These are phyloP conservation scores for Kodamaea lidongshanica DNA, from an alignment of 805 yeast genomes.

Conservation along the genomic window DNA sequence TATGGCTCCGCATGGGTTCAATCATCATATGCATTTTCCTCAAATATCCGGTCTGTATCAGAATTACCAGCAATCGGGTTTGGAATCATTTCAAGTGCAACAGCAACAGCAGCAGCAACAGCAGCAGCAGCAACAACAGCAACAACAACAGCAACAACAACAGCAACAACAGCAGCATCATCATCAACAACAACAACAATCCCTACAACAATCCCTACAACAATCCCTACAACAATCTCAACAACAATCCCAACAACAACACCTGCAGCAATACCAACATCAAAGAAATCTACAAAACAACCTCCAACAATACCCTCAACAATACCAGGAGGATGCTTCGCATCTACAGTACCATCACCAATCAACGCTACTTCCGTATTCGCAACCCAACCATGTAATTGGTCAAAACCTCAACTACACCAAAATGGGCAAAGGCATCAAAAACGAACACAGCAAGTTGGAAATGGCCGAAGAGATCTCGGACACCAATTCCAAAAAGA, in stretches of 20 bases:
- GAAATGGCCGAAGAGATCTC: conserved; percentile 2
- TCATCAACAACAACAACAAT: conserved; percentile 13
- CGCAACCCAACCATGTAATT: conserved; percentile 2
- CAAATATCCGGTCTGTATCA: too few species aligned
- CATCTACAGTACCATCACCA: conserved; percentile 1
- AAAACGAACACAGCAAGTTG: conserved; percentile 5
- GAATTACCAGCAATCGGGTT: conserved; percentile 5
- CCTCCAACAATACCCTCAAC: conserved; percentile 7
- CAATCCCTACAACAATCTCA: conserved; percentile 12
- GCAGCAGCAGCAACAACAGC: conserved; percentile 5
- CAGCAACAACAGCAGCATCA: conserved; percentile 13
- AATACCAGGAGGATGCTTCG: conserved; percentile 1
- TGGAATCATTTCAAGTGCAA: conserved; percentile 1
- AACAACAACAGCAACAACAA: conserved; percentile 5
- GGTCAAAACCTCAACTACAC: conserved; percentile 19
- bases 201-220: conserved; percentile 22
- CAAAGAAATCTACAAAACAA: conserved; percentile 3
- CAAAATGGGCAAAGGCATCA: conserved; percentile 31
- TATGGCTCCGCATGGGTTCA: conserved; percentile 6
- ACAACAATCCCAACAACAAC: conserved; percentile 5
- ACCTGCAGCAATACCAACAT: conserved; percentile 3
- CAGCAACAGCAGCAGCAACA: conserved; percentile 4
- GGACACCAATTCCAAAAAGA: background rate
- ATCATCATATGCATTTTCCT: conserved; percentile 7
- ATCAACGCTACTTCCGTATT: too few species aligned